Percentiles rank a stretch among this genome's conserved stretches.
These are phyloP conservation scores for Zea luxurians DNA, from an alignment of 176 grass and related monocot species.

Conservation along the genomic window DNA sequence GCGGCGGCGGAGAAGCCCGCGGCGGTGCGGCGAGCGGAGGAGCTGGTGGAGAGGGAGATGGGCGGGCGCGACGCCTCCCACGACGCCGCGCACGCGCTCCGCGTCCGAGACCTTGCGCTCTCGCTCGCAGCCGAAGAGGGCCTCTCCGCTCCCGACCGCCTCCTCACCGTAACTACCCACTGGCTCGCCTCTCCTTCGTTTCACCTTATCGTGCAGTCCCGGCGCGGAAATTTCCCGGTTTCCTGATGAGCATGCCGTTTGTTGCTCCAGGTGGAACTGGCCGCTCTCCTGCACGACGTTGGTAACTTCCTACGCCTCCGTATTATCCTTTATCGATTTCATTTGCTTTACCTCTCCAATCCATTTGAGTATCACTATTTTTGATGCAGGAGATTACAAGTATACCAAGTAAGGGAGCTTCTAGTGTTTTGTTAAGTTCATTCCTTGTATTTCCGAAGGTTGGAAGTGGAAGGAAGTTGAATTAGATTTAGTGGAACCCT, in stretches of 20 bases:
- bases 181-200: not conserved
- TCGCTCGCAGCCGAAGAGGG: constrained; percentile 78
- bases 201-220: not conserved
- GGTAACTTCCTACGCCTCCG: constrained; percentile 37
- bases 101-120: constrained; percentile 86
- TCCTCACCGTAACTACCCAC: constrained; percentile 57
- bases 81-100: constrained; percentile 83
- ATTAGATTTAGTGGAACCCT: not conserved
- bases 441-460: not conserved
- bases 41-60: constrained; percentile 71
- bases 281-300: constrained; percentile 88
- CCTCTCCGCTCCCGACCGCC: constrained; percentile 51
- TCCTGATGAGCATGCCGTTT: not conserved
- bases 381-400: constrained; percentile 85
- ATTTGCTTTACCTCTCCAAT: constrained; percentile 3
- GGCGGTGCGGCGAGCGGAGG: constrained; percentile 67
- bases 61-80: constrained; percentile 79
- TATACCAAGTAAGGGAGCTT: constrained; percentile 72
- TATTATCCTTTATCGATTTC: not conserved
- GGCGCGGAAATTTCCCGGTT: not conserved
- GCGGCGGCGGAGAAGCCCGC: constrained; percentile 36
- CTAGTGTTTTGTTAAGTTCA: not conserved
- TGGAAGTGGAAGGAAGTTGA: not conserved
- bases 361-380: not conserved
- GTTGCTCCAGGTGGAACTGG: constrained; percentile 71